Base-by-base conservation (phyloP, 768 basidiomycete genomes). In the Suillus spraguei region DNA sequence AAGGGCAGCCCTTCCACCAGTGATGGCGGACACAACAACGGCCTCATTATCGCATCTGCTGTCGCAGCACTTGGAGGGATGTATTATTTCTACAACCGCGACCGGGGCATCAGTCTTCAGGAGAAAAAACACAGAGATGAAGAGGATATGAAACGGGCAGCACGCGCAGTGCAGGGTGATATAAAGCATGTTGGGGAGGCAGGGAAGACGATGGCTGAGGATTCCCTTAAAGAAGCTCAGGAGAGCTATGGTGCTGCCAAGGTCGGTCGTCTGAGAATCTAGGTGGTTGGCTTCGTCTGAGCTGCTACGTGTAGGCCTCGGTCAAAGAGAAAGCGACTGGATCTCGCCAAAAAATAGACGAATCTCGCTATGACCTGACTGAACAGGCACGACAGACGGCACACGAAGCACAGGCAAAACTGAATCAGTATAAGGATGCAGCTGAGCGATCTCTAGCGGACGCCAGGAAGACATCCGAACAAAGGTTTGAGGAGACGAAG, bases 51-150 rank as follows among this genome's bases (percentile, higher is more conserved):
- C 44, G 69, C 78, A 47, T 68, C 76, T 20, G 74, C 75, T 14
- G 63, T 70, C 39, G 77, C 70, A 8, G 76, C 74, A 2, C 70
- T 77, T 55, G 80, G 74, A 4, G 78, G 71, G 14, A 64, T 76
- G 42, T 80, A 79, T 66, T 75, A 76, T 60, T 81, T 78, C 66
- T 78, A 77, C 69, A 66, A 69, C n/a, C 70, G 65, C 54, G 70
- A 65, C 28, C 63, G 66, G 39, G 68, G 64, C 1, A 60, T 71
- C 38, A 64, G 70, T 52, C 69, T 66, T 24, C 69, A 71, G 50
- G 47, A 52, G 20, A 72, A 68, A n/a, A 67, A 74, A 53, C 70
- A 66, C 16, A 58, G 39, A 32, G 72, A 74, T n/a, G 77, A 79
- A 67, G 78, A 74, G 60, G 74, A 74, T 33, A 35, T 69, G 20